These are phyloP conservation scores for Pseudozyma pruni DNA, from an alignment of 1,284 basidiomycete genomes.

Conservation along the genomic window DNA sequence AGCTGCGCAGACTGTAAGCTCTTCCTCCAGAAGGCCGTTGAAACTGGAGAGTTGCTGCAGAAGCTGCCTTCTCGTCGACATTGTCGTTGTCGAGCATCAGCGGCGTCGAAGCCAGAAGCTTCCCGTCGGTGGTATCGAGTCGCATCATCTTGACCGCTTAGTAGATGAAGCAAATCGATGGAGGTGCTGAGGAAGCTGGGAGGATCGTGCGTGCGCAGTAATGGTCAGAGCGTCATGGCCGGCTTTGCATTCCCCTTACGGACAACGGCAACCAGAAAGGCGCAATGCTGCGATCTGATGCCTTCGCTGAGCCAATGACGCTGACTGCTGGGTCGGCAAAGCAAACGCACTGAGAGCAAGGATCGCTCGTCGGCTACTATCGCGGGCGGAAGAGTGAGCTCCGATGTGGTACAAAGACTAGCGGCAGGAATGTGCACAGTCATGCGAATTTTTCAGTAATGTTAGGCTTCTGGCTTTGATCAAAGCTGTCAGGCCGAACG, in stretches of 20 bases:
- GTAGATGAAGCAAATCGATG: background rate
- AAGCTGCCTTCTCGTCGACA: slow-evolving; percentile 3
- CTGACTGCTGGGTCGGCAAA: background rate
- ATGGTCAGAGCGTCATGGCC: too few relatives aligned
- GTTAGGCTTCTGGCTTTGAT: too few relatives aligned
- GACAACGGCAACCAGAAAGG: background rate
- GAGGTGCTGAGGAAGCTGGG: background rate
- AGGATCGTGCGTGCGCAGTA: background rate
- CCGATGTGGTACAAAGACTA: slow-evolving; percentile 5
- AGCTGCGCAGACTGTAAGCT: slow-evolving; percentile 5
- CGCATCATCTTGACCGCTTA: slow-evolving; percentile 5
- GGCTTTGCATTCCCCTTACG: slow-evolving; percentile 7
- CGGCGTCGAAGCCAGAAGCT: slow-evolving; percentile 17
- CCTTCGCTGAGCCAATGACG: background rate
- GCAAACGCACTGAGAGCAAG: background rate
- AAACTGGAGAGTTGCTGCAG: background rate
- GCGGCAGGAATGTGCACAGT: background rate
- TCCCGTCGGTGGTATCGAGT: slow-evolving; percentile 3
- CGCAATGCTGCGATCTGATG: too few relatives aligned
- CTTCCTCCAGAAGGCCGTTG: background rate
- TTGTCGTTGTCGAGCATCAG: slow-evolving; percentile 10
- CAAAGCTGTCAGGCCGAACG: too few relatives aligned
- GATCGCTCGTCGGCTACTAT: background rate
- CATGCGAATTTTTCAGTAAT: too few relatives aligned
- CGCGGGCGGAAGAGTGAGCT: slow-evolving; percentile 1